These are phyloP conservation scores for Endogone sp. DNA, from an alignment of 192 early-diverging fungal genomes.

Conservation along the genomic window DNA sequence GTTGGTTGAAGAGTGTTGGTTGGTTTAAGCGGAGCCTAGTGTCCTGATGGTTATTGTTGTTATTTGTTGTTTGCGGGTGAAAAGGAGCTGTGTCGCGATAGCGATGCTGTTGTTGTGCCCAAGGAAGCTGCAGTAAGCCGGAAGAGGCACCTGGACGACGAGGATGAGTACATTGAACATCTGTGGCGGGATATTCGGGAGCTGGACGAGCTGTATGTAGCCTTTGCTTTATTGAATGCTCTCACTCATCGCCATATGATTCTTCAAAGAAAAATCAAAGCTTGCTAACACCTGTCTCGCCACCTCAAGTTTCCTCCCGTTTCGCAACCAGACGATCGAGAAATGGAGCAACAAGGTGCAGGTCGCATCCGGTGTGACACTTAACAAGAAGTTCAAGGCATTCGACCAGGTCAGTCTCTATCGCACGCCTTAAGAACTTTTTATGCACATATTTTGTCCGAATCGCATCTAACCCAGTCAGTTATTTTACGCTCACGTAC, in stretches of 20 bases:
- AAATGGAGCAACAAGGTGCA: slow-evolving; percentile 93
- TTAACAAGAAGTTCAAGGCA: slow-evolving; percentile 93
- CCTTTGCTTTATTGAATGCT: background rate
- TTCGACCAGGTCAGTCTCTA: slow-evolving; percentile 83
- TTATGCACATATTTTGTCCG: too few species aligned
- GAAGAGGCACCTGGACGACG: slow-evolving; percentile 42
- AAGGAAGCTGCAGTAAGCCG: slow-evolving; percentile 24
- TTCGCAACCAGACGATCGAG: slow-evolving; percentile 82
- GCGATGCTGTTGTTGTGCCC: slow-evolving; percentile 28
- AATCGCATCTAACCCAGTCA: too few species aligned
- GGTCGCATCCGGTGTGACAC: slow-evolving; percentile 59
- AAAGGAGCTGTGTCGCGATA: slow-evolving; percentile 36
- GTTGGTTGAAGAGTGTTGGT: too few species aligned
- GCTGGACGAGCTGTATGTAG: slow-evolving; percentile 44
- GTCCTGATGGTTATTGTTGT: too few species aligned
- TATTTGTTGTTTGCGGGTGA: too few species aligned
- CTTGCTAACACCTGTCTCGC: too few species aligned
- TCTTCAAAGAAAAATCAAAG: too few species aligned
- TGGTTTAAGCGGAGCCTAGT: too few species aligned
- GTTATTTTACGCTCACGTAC: background rate
- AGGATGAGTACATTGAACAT: slow-evolving; percentile 40
- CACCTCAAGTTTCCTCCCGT: slow-evolving; percentile 57
- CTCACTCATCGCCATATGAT: background rate
- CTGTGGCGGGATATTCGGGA: slow-evolving; percentile 56
- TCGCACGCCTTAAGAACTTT: too few species aligned